Percentiles rank a stretch among this genome's conserved stretches.
phyloP scores from a whole-genome alignment of 1,284 basidiomycete species.

The Austroboletus novae-zelandiae region DNA sequence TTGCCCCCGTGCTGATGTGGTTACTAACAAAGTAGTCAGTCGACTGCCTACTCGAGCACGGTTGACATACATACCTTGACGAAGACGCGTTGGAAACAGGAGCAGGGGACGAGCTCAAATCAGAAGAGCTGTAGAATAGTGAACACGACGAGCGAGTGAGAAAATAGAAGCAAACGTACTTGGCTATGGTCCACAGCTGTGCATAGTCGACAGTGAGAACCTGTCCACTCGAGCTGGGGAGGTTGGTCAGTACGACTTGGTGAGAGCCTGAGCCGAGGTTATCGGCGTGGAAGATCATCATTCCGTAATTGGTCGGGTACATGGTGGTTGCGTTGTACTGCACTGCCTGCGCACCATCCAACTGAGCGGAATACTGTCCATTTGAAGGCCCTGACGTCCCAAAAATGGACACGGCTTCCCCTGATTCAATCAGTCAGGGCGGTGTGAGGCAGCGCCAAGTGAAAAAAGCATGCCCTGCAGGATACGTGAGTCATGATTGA shows the following conservation, averaged over 20 bases:
- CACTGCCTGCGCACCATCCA: conserved; percentile 18
- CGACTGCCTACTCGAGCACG: not conserved
- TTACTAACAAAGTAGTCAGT: conserved; percentile 10
- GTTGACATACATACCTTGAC: conserved; percentile 15
- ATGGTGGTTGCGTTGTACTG: conserved; percentile 26
- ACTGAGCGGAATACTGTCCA: conserved; percentile 26
- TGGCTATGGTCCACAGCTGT: conserved; percentile 16
- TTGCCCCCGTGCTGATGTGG: conserved; percentile 23
- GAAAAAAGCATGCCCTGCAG: conserved; percentile 20
- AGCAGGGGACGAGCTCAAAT: no score
- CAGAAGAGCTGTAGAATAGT: conserved; percentile 3
- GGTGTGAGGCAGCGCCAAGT: not conserved
- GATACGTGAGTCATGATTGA: conserved; percentile 3
- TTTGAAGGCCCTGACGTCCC: conserved; percentile 30
- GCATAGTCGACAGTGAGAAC: conserved; percentile 26
- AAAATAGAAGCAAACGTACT: not conserved
- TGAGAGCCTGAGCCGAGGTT: conserved; percentile 33
- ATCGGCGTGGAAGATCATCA: conserved; percentile 30
- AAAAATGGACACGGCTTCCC: conserved; percentile 26
- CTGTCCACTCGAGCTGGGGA: conserved; percentile 20
- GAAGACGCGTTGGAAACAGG: not conserved
- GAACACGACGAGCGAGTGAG: not conserved
- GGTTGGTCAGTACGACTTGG: conserved; percentile 27
- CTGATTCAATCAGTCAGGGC: conserved; percentile 14
- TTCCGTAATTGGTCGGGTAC: conserved; percentile 24